Percentiles rank a stretch among this genome's conserved stretches.
These are phyloP conservation scores for Xylaria acuta DNA, from an alignment of 495 filamentous ascomycete genomes.

Conservation along the genomic window DNA sequence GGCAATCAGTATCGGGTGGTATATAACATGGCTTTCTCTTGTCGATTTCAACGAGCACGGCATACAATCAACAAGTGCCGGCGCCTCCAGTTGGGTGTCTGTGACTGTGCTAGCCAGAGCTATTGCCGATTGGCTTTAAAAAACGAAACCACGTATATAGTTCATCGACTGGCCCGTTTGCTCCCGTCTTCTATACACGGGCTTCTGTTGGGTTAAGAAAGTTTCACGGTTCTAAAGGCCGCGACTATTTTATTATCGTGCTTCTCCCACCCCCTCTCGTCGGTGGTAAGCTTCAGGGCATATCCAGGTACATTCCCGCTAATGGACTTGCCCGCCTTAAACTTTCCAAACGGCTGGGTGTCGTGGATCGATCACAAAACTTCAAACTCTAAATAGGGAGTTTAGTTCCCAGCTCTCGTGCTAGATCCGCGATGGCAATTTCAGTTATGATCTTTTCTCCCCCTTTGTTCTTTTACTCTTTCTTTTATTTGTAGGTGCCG, in stretches of 20 bases:
- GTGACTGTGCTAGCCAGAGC: background rate
- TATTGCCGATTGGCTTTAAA: background rate
- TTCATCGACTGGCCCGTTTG: background rate
- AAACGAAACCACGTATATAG: background rate
- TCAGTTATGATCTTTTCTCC: background rate
- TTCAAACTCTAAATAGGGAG: background rate
- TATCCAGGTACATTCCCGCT: conserved; percentile 4
- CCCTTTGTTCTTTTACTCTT: background rate
- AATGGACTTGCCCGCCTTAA: conserved; percentile 12
- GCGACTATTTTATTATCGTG: background rate
- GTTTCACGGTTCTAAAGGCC: background rate
- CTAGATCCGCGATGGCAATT: background rate
- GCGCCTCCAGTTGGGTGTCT: background rate
- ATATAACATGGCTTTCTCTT: background rate
- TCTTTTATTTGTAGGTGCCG: background rate
- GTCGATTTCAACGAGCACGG: background rate
- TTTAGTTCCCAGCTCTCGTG: background rate
- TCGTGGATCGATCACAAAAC: background rate
- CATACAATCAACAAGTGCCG: background rate
- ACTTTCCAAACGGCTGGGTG: conserved; percentile 20
- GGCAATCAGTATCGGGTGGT: background rate
- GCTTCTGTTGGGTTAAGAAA: background rate
- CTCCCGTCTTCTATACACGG: background rate
- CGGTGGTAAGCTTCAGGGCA: conserved; percentile 12
- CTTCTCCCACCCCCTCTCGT: background rate